Base-by-base conservation (phyloP, 164 flowering plant genomes). In the Litsea cubeba region DNA sequence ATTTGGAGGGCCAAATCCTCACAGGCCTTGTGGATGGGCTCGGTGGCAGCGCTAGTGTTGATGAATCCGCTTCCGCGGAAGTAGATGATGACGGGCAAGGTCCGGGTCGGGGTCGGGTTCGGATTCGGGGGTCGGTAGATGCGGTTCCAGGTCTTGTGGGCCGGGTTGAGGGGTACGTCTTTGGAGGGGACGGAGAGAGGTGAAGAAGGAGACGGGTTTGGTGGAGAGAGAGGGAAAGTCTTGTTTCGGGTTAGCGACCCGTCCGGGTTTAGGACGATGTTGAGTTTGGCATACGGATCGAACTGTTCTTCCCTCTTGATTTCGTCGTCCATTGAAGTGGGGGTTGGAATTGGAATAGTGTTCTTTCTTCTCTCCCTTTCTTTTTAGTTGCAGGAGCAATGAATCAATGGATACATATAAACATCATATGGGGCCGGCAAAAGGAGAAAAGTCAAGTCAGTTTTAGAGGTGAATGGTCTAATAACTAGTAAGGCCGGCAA, bases 11-110 rank as follows among this genome's bases (percentile, higher is more conserved):
- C 88, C 22, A 81, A 17, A 18, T 22, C 20, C 3, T 20, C 65
- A 75, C 87, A 85, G 18, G 69, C 76, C 2, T 76, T 68, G 74
- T 85, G 85, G 72, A 32, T 60, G 10, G 25, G 51, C 24, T 68
- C 24, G 0, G 79, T 4, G 69, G 71, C 73, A 2, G 83, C 76
- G 70, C 82, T 83, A 58, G 2, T 51, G 50, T 75, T 2, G 49
- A 85, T 49, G 83, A 87, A 88, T 1, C 89, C 87, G 25, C 91
- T 86, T 14, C 91, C 91, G 69, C 85, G 91, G 78, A 72, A 79
- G 78, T 75, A 83, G 14, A 88, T 68, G 0, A 85, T 30, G 51
- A 88, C 50, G 8, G 91, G 91, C 0, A 86, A 83, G 62, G 76
- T 81, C 2, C 5, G 30, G 70, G 73, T 20, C 18, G 74, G 50